Conservation (phyloP, 176 grass and related monocot species). For the Carex parvula region DNA sequence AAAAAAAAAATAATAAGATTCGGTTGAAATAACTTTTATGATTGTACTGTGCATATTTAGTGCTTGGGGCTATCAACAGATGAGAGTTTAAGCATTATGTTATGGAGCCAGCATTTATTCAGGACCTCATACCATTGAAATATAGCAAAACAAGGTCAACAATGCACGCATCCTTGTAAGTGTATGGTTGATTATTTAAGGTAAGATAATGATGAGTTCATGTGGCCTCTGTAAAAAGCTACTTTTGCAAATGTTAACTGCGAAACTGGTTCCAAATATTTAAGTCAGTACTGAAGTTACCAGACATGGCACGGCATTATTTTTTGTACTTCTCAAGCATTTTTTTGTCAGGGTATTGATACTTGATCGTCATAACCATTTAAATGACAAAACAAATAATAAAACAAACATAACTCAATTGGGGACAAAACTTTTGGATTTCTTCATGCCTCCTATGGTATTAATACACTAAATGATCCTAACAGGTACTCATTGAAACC, state of each 20-base stretch:
- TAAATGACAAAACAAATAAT: neutral
- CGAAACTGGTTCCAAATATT: neutral
- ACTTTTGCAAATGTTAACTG: neutral
- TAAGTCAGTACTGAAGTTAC: neutral
- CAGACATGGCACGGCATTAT: neutral
- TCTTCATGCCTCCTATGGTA: neutral
- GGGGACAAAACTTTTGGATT: neutral
- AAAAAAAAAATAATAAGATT: neutral
- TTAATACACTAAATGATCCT: neutral
- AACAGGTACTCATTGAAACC: too few relatives aligned
- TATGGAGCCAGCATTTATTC: neutral
- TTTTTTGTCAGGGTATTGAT: neutral
- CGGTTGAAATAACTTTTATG: neutral
- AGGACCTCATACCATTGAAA: neutral
- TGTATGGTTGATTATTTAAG: constrained; percentile 3
- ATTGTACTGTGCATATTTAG: neutral
- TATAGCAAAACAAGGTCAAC: neutral
- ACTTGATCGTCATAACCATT: neutral
- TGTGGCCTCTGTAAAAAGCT: neutral
- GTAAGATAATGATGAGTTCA: neutral
- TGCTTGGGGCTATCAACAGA: neutral
- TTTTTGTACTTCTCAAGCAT: neutral
- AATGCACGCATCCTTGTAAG: neutral
- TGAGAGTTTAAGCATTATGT: neutral
- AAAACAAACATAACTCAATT: neutral